Percentiles rank a stretch among this genome's conserved stretches.
phyloP scores from a whole-genome alignment of 2,329 filamentous ascomycete genomes.

The Hypoxylon sp. region DNA sequence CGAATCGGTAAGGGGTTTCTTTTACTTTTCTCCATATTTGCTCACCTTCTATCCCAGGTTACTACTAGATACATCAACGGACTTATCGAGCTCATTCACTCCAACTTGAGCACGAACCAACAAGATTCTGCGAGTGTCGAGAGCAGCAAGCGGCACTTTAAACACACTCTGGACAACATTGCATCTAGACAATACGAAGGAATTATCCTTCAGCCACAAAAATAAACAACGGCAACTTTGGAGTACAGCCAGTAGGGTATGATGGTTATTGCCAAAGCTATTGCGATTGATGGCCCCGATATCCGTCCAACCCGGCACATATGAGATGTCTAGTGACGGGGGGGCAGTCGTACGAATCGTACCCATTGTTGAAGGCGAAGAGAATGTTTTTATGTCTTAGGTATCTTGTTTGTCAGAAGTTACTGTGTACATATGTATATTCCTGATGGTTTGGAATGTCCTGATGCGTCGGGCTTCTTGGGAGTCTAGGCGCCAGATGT shows the following conservation, averaged over 20 bases:
- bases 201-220: constrained; percentile 76
- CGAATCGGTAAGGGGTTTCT: constrained; percentile 76
- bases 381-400: not conserved
- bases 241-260: not conserved
- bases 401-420: constrained; percentile 27
- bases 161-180: constrained; percentile 95
- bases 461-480: constrained; percentile 29
- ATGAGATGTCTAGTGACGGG: constrained; percentile 14
- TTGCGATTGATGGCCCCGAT: not conserved
- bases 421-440: constrained; percentile 50
- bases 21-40: not conserved
- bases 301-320: not conserved
- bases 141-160: constrained; percentile 91
- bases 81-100: constrained; percentile 97
- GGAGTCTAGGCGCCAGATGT: constrained; percentile 36
- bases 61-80: constrained; percentile 99
- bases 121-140: constrained; percentile 85
- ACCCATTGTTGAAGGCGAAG: not conserved
- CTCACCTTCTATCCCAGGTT: constrained; percentile 61
- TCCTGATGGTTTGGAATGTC: constrained; percentile 32
- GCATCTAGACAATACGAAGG: constrained; percentile 92
- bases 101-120: constrained; percentile 88
- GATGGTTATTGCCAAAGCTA: not conserved
- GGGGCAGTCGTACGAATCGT: too few species aligned
- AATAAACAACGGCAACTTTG: constrained; percentile 37